These are phyloP conservation scores for Aspergillus transmontanensis DNA, from an alignment of 2,329 filamentous ascomycete species.

Conservation along the genomic window DNA sequence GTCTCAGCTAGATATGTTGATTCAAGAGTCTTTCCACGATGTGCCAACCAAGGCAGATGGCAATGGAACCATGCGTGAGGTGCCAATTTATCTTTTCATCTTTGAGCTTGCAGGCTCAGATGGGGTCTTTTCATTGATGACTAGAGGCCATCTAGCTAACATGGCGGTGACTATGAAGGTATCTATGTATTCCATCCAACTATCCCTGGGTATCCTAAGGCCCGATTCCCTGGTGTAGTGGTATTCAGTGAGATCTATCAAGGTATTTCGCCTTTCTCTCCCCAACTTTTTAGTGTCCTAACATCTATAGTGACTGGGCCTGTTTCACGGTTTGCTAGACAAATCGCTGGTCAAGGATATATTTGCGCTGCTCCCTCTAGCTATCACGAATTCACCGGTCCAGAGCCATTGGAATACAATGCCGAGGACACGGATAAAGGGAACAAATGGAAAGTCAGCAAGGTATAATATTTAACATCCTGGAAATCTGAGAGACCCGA, in stretches of 20 bases:
- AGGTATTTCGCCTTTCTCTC: slow-evolving; percentile 57
- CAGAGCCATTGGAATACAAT: slow-evolving; percentile 82
- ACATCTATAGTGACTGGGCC: slow-evolving; percentile 74
- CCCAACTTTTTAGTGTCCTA: not conserved
- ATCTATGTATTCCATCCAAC: slow-evolving; percentile 87
- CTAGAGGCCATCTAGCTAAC: slow-evolving; percentile 6
- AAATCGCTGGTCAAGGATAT: slow-evolving; percentile 90
- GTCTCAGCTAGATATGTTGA: slow-evolving; percentile 31
- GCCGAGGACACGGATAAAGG: slow-evolving; percentile 83
- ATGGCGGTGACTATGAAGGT: slow-evolving; percentile 53
- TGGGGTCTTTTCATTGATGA: not conserved
- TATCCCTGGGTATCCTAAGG: slow-evolving; percentile 82
- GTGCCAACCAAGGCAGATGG: slow-evolving; percentile 43
- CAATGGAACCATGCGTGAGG: slow-evolving; percentile 41
- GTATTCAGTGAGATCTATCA: slow-evolving; percentile 96
- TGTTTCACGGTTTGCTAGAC: slow-evolving; percentile 83
- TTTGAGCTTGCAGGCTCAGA: not conserved
- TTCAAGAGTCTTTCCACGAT: slow-evolving; percentile 40
- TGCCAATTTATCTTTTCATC: not conserved
- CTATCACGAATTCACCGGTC: slow-evolving; percentile 90
- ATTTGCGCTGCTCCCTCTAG: slow-evolving; percentile 88
- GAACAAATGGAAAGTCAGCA: slow-evolving; percentile 82
- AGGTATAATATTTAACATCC: slow-evolving; percentile 51
- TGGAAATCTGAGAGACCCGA: not conserved
- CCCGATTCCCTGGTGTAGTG: slow-evolving; percentile 84